Conservation (phyloP, 2,329 filamentous ascomycete genomes). For the Talaromyces rugulosus region DNA sequence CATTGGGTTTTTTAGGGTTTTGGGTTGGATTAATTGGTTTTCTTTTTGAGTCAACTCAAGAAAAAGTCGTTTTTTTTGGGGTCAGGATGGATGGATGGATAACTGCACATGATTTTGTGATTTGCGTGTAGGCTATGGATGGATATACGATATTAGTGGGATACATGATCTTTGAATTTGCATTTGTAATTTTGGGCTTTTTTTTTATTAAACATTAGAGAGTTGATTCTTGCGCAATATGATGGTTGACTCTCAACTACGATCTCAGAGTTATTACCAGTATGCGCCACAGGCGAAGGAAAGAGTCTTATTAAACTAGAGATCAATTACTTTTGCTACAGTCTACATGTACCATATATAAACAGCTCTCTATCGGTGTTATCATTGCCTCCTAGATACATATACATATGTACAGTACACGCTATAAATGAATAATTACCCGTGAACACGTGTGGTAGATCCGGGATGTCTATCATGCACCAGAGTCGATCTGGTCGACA, state of each 20-base stretch:
- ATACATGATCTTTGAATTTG: background rate
- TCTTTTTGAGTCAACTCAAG: background rate
- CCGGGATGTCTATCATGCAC: background rate
- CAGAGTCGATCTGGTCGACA: slow-evolving; percentile 1
- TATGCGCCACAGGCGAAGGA: too few species aligned
- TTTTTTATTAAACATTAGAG: background rate
- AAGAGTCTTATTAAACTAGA: too few species aligned
- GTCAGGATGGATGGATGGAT: background rate
- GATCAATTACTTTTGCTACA: too few species aligned
- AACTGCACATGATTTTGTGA: background rate
- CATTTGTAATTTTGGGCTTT: background rate
- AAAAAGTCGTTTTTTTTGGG: background rate
- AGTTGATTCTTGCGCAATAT: too few species aligned
- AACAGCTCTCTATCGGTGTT: too few species aligned
- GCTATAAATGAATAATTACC: too few species aligned
- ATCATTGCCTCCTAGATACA: too few species aligned
- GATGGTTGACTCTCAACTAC: too few species aligned
- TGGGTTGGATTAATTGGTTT: background rate
- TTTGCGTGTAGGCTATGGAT: background rate
- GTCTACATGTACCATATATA: too few species aligned
- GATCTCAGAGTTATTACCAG: too few species aligned
- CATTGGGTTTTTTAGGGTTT: background rate
- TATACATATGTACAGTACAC: too few species aligned
- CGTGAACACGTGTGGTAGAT: too few species aligned
- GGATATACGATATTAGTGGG: background rate